Evolutionary conservation across 139 green algal genomes (phyloP).

Genomic region (Tetradesmus lagerheimii): DNA sequence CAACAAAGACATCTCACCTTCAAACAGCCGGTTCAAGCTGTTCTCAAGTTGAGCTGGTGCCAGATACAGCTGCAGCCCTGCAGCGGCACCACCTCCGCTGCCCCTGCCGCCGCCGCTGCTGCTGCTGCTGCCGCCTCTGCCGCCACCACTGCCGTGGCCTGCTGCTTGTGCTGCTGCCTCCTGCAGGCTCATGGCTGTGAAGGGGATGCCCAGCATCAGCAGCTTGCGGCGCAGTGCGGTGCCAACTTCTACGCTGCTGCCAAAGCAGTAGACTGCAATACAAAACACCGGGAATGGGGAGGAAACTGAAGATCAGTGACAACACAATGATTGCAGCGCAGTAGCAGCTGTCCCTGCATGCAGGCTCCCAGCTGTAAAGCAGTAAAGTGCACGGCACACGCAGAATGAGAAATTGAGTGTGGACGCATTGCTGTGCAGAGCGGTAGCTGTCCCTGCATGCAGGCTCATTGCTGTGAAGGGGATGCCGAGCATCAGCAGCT

Average conservation of each 20-base stretch:
- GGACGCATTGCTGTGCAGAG: too few relatives aligned
- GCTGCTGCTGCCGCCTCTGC: not conserved
- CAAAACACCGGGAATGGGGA: too few relatives aligned
- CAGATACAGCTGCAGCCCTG: not conserved
- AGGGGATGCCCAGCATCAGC: too few relatives aligned
- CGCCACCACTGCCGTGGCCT: conserved; percentile 3
- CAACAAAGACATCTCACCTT: conserved; percentile 48
- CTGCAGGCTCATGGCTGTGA: not conserved
- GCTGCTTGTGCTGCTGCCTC: not conserved
- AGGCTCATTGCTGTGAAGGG: too few relatives aligned
- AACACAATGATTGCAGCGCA: too few relatives aligned
- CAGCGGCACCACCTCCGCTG: not conserved
- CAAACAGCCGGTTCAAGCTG: conserved; percentile 53
- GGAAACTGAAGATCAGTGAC: too few relatives aligned
- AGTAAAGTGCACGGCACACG: too few relatives aligned
- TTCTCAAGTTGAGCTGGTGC: conserved; percentile 52
- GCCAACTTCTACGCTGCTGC: not conserved
- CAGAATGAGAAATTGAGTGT: too few relatives aligned
- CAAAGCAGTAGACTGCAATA: conserved; percentile 9
- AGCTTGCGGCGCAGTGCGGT: not conserved
- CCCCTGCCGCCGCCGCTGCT: not conserved
- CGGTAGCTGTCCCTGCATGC: too few relatives aligned
- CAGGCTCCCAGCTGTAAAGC: too few relatives aligned
- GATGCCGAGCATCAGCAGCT: not conserved
- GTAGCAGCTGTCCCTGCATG: too few relatives aligned